These are phyloP conservation scores for Moringa oleifera DNA, from an alignment of 345 rosid genomes.

Conservation along the genomic window DNA sequence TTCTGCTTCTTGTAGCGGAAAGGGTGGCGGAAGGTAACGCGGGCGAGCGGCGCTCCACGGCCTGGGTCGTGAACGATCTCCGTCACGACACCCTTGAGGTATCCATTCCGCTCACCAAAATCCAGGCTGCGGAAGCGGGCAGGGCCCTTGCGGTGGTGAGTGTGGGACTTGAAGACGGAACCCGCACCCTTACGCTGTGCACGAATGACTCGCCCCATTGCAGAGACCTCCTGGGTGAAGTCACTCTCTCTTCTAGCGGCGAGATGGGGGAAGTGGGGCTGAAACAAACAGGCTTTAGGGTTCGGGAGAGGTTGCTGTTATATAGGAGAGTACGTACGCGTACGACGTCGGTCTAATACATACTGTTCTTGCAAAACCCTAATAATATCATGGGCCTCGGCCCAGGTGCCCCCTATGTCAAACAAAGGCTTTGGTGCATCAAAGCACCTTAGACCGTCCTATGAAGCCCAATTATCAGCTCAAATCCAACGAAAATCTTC, in stretches of 20 bases:
- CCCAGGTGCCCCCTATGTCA: too few relatives aligned
- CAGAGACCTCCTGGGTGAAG: background rate
- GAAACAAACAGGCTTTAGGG: background rate
- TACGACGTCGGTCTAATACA: too few relatives aligned
- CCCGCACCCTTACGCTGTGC: constrained; percentile 77
- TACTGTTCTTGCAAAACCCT: too few relatives aligned
- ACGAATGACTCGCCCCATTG: constrained; percentile 72
- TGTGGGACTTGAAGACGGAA: constrained; percentile 71
- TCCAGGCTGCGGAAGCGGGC: constrained; percentile 68
- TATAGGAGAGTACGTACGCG: too few relatives aligned
- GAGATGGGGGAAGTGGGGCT: background rate
- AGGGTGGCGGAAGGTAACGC: constrained; percentile 60
- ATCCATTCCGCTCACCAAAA: constrained; percentile 67
- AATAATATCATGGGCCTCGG: too few relatives aligned
- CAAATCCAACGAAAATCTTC: too few relatives aligned
- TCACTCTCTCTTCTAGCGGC: constrained; percentile 20
- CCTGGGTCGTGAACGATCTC: constrained; percentile 74
- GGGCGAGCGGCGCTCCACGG: constrained; percentile 64
- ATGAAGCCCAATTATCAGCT: too few relatives aligned
- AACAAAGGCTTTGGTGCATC: too few relatives aligned
- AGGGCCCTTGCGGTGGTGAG: constrained; percentile 76
- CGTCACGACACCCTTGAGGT: constrained; percentile 55
- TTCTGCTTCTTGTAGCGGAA: constrained; percentile 66
- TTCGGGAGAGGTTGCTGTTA: too few relatives aligned
- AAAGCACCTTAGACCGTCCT: too few relatives aligned